Evolutionary conservation across 768 basidiomycete species (phyloP).

Genomic region (Boletus rex-veris): DNA sequence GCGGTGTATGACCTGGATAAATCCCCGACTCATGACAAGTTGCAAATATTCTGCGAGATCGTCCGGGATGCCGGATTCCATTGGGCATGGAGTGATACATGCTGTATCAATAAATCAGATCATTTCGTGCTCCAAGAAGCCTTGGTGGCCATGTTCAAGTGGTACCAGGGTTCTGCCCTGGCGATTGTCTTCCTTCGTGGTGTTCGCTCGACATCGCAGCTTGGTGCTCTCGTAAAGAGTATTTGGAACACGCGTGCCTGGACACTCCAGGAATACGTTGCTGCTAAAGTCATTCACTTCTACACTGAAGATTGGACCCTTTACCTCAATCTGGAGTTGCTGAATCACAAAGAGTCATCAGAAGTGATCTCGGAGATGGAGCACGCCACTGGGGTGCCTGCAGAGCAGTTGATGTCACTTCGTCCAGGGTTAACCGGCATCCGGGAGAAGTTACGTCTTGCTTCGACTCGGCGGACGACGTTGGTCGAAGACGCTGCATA

Average conservation of each 20-base stretch:
- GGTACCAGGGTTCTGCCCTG: neutral
- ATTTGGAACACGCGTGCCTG: conserved; percentile 8
- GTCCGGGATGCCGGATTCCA: neutral
- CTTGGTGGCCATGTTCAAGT: neutral
- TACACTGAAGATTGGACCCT: neutral
- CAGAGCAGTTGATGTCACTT: neutral
- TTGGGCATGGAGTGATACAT: neutral
- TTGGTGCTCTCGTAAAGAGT: neutral
- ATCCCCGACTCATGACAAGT: too few relatives aligned
- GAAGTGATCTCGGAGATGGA: neutral
- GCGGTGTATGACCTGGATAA: neutral
- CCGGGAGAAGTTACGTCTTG: neutral
- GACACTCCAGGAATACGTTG: neutral
- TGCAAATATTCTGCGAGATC: neutral
- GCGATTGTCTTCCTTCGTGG: conserved; percentile 1
- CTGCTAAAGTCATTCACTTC: neutral
- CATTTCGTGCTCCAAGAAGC: neutral
- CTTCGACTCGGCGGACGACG: neutral
- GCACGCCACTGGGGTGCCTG: neutral
- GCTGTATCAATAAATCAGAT: neutral
- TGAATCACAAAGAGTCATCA: neutral
- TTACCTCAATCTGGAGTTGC: neutral
- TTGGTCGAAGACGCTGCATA: neutral
- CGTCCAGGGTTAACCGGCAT: neutral
- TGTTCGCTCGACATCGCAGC: neutral